Evolutionary conservation across 139 green algal species (phyloP), one percentile per base, ranked within the genome.

Genomic region (Nannochloris sp.): DNA sequence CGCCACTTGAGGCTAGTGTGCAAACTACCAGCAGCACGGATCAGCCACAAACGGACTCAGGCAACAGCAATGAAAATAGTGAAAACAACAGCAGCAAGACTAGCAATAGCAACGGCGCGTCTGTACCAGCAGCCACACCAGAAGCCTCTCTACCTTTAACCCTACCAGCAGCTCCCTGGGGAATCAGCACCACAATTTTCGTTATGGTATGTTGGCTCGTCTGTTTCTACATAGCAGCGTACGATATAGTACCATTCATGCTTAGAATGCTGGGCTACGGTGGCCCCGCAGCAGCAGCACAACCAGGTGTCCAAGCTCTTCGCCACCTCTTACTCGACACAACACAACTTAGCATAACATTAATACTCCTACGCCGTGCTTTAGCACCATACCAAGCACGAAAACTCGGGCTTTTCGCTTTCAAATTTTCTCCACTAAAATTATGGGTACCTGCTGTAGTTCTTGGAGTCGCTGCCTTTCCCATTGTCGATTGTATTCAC

Each of bases 171-270:
- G 51, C 55, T 15, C 61, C 64, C 0, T 81, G 51, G 37, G 65
- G 47, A 4, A 42, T 72, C 4, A 48, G 55, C 42, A 73, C 44
- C 10, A 60, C 60, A 13, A 23, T 75, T 32, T 73, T 87, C 64
- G 81, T 96, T 8, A 93, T 96, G 86, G 68, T 78, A 24, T 36
- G 93, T 2, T 96, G 90, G 90, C 73, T 95, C 39, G 33, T 87
- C 6, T 76, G 79, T 8, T 96, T 96, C 72, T 81, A 83, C 51
- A 31, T 87, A 3, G 75, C 91, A 3, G 89, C 85, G 37, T 83
- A 88, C 54, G 73, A 80, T 23, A 39, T 78, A 1, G 72, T 96
- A 25, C 90, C 90, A 0, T 14, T 81, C 3, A 60, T 76, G 9
- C 73, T 90, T 25, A 48, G 67, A 8, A 37, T 78, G 33, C 15